A percentile compares a stretch with the other conserved stretches of the same genome.
phyloP scores from a whole-genome alignment of 768 basidiomycete genomes.

The Cubamyces sp. region DNA sequence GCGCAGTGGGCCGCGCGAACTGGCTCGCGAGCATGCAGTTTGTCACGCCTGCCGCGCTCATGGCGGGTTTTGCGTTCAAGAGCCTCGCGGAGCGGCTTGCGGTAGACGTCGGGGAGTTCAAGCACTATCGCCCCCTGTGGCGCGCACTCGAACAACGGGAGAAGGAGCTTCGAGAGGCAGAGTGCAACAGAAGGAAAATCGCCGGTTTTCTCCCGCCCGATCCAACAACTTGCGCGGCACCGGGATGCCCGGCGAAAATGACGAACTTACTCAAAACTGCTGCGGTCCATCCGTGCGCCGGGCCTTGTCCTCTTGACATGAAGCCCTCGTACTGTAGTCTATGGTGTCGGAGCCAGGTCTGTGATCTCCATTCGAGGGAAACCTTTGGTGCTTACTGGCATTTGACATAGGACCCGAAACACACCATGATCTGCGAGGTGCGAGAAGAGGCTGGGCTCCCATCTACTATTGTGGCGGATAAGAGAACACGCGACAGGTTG shows the following conservation, averaged over 20 bases:
- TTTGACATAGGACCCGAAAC: neutral
- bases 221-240: neutral
- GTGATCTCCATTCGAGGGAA: neutral
- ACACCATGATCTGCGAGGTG: neutral
- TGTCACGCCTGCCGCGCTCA: neutral
- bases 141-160: constrained; percentile 2
- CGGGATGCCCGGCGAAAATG: neutral
- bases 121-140: constrained; percentile 2
- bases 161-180: neutral
- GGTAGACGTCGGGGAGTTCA: neutral
- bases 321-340: neutral
- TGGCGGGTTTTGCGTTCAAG: constrained; percentile 5
- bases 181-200: neutral
- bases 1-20: neutral
- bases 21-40: constrained; percentile 1
- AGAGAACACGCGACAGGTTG: neutral
- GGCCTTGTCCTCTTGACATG: neutral
- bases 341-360: neutral
- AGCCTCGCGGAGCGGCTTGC: neutral
- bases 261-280: no score
- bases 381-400: no score
- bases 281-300: neutral
- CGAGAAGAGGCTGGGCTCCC: neutral
- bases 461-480: neutral
- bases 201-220: neutral